Percentiles rank a stretch among this genome's conserved stretches.
Evolutionary conservation across 83 land plant species (phyloP).

Genomic region (Larix sibirica): DNA sequence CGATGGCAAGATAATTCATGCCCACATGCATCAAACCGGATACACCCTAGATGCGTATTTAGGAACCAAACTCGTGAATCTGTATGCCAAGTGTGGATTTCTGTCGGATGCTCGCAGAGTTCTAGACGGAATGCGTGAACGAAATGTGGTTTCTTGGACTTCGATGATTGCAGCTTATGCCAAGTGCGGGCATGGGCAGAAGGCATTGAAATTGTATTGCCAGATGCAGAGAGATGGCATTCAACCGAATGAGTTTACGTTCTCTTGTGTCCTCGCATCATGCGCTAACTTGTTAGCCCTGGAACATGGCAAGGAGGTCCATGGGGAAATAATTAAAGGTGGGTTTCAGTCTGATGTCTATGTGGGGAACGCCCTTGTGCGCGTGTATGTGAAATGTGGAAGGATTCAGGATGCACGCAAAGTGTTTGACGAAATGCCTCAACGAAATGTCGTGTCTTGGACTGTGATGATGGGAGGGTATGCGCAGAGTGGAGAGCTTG

Average conservation of each 20-base stretch:
- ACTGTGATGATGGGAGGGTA: constrained; percentile 12
- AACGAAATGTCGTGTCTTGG: constrained; percentile 21
- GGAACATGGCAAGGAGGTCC: constrained; percentile 17
- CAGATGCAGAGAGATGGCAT: constrained; percentile 3
- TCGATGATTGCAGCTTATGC: constrained; percentile 6
- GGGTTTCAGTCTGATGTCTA: constrained; percentile 5
- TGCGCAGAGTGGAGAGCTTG: too few species aligned
- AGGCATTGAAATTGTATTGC: constrained; percentile 9
- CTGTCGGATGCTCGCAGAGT: constrained; percentile 16
- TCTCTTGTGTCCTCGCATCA: constrained; percentile 11
- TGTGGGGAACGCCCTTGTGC: constrained; percentile 17
- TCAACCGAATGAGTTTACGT: constrained; percentile 11
- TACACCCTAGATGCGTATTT: neutral
- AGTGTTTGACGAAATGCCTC: constrained; percentile 11
- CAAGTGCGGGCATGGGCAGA: neutral
- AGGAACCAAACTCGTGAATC: neutral
- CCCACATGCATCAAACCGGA: constrained; percentile 2
- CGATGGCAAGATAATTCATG: neutral
- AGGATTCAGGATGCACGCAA: constrained; percentile 6
- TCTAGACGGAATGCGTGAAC: neutral
- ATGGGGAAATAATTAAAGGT: constrained; percentile 2
- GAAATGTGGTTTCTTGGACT: constrained; percentile 21
- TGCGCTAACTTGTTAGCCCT: constrained; percentile 6
- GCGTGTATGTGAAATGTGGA: constrained; percentile 19
- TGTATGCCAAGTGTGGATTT: neutral